Conservation (phyloP, 495 filamentous ascomycete species). For the Entonaema liquescens region DNA sequence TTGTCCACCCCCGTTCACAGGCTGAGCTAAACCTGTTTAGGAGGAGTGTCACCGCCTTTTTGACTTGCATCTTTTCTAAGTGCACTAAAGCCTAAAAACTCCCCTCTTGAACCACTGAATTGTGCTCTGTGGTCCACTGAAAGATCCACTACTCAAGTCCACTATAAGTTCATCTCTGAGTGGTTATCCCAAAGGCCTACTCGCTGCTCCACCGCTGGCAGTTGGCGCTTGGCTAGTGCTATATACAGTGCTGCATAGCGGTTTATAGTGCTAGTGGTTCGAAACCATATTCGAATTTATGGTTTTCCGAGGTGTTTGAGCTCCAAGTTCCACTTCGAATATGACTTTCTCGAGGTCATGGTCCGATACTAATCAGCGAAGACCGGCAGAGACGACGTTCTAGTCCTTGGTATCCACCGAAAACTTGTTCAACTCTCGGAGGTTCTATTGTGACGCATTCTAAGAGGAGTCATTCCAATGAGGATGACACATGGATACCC, state of each 20-base stretch:
- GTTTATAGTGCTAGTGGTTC: conserved; percentile 12
- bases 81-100: conserved; percentile 37
- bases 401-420: conserved; percentile 30
- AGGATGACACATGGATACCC: conserved; percentile 31
- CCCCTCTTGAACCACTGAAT: conserved; percentile 30
- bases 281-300: neutral
- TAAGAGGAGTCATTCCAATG: conserved; percentile 25
- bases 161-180: conserved; percentile 2
- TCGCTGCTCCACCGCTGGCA: conserved; percentile 15
- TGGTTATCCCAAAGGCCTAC: conserved; percentile 11
- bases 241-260: neutral
- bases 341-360: neutral
- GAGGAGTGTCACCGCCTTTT: conserved; percentile 45
- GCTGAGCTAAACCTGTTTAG: conserved; percentile 21
- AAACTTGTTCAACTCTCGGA: conserved; percentile 33
- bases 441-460: conserved; percentile 34
- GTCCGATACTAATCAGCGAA: conserved; percentile 2
- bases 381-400: conserved; percentile 13
- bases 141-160: neutral
- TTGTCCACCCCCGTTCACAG: conserved; percentile 20
- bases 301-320: conserved; percentile 8
- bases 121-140: conserved; percentile 26
- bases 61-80: conserved; percentile 33
- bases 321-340: neutral
- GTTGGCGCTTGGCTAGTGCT: conserved; percentile 16